Conservation (phyloP, 768 basidiomycete genomes). For the Candolleomyces eurysporus region DNA sequence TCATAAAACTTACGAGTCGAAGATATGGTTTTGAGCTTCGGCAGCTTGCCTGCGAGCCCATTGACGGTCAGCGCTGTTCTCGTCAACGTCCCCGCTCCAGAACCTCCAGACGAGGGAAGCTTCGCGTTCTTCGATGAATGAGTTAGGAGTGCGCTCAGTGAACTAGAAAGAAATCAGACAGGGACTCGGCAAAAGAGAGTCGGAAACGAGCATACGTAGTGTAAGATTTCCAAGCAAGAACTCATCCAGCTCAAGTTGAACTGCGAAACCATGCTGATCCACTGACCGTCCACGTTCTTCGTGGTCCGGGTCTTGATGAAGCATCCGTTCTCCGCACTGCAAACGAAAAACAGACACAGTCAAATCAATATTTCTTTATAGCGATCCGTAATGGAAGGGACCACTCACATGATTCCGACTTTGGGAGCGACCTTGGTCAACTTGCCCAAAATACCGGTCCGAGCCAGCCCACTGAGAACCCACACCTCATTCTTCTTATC, state of each 20-base stretch:
- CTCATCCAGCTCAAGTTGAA: conserved; percentile 81
- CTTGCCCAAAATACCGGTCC: conserved; percentile 60
- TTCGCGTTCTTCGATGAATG: conserved; percentile 80
- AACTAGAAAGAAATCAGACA: conserved; percentile 47
- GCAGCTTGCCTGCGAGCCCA: conserved; percentile 89
- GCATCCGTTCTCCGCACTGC: conserved; percentile 84
- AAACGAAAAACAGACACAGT: not conserved
- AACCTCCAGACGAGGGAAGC: conserved; percentile 85
- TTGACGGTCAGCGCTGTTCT: conserved; percentile 50
- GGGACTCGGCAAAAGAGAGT: not conserved
- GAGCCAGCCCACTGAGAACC: conserved; percentile 73
- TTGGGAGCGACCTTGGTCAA: conserved; percentile 59
- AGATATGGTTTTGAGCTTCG: conserved; percentile 91
- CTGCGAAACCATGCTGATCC: conserved; percentile 81
- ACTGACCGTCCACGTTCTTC: conserved; percentile 31
- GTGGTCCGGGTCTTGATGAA: conserved; percentile 60
- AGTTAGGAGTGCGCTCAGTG: conserved; percentile 83
- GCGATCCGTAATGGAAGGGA: not conserved
- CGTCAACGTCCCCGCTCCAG: conserved; percentile 60
- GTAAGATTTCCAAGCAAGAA: conserved; percentile 77
- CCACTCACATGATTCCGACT: conserved; percentile 72
- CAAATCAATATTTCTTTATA: not conserved
- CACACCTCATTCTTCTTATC: conserved; percentile 77
- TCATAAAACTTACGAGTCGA: conserved; percentile 53
- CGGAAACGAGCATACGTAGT: conserved; percentile 60